Percentiles rank a stretch among this genome's conserved stretches.
These are phyloP conservation scores for Plasmopara halstedii DNA, from an alignment of 352 stramenopile species.

Conservation along the genomic window DNA sequence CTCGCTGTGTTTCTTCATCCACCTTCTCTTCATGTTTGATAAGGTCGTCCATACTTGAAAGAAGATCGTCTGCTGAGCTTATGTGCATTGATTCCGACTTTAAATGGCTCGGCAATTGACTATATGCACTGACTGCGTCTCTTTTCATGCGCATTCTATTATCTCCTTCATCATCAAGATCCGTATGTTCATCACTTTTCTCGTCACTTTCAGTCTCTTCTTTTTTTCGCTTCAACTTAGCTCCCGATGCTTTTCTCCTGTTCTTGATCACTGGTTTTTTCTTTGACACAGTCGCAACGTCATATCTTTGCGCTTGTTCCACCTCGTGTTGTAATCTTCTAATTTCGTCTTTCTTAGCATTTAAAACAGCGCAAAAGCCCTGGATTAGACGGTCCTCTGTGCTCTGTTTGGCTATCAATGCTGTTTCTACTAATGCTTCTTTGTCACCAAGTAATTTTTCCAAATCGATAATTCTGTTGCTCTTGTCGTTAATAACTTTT, in stretches of 20 bases:
- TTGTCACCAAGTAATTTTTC: slow-evolving; percentile 35
- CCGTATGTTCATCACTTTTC: slow-evolving; percentile 10
- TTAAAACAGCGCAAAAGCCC: slow-evolving; percentile 45
- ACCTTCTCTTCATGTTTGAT: slow-evolving; percentile 20
- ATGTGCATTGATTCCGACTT: slow-evolving; percentile 23
- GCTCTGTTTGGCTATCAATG: slow-evolving; percentile 34
- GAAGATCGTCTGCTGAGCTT: slow-evolving; percentile 31
- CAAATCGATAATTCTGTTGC: slow-evolving; percentile 19
- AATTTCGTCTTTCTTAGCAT: slow-evolving; percentile 60
- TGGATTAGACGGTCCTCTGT: slow-evolving; percentile 33
- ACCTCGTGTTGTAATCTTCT: slow-evolving; percentile 31
- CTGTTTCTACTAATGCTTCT: slow-evolving; percentile 34
- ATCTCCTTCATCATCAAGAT: slow-evolving; percentile 3
- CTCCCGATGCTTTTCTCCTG: slow-evolving; percentile 6
- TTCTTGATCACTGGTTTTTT: slow-evolving; percentile 9
- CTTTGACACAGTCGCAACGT: background rate
- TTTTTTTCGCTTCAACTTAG: slow-evolving; percentile 24
- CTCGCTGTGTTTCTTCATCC: slow-evolving; percentile 5
- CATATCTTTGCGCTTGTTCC: slow-evolving; percentile 1
- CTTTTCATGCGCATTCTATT: slow-evolving; percentile 8
- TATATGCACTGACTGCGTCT: slow-evolving; percentile 30
- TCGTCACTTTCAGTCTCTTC: slow-evolving; percentile 11
- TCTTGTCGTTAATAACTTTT: slow-evolving; percentile 9
- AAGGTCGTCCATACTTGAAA: slow-evolving; percentile 38
- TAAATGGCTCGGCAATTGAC: slow-evolving; percentile 19